These are phyloP conservation scores for Blastomyces silverae DNA, from an alignment of 2,329 filamentous ascomycete species.

Conservation along the genomic window DNA sequence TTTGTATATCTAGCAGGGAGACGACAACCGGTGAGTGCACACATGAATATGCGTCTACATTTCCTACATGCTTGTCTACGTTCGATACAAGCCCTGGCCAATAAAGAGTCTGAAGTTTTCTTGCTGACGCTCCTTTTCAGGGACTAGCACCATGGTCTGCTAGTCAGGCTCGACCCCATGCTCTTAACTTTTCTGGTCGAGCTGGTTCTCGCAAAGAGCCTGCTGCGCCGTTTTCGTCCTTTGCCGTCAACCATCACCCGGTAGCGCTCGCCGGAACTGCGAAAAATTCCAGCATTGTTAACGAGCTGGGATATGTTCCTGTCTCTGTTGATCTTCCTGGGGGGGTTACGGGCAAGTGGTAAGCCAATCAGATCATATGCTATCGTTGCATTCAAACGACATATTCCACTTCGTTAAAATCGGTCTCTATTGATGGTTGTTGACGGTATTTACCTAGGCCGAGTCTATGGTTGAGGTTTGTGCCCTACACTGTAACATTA, in stretches of 20 bases:
- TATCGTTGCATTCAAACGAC: not conserved
- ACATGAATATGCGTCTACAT: not conserved
- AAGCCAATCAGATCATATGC: not conserved
- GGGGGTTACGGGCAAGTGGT: conserved; percentile 7
- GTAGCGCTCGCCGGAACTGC: not conserved
- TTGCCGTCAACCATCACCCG: conserved; percentile 1
- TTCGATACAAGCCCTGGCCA: not conserved
- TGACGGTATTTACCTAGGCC: conserved; percentile 14
- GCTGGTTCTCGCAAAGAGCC: not conserved
- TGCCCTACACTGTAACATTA: not conserved
- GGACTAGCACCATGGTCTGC: not conserved
- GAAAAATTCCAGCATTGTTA: not conserved
- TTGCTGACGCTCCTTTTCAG: not conserved
- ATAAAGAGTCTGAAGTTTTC: not conserved
- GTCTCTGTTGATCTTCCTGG: conserved; percentile 9
- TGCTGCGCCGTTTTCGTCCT: not conserved
- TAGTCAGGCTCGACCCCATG: not conserved
- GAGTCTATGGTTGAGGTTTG: conserved; percentile 20
- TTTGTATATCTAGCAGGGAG: not conserved
- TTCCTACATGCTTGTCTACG: not conserved
- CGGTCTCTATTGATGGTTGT: not conserved
- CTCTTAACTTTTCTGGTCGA: not conserved
- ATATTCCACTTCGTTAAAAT: not conserved
- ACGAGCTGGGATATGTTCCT: not conserved
- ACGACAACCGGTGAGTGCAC: not conserved